phyloP scores from a whole-genome alignment of 805 yeast genomes.

The Cyberlindnera maritima region DNA sequence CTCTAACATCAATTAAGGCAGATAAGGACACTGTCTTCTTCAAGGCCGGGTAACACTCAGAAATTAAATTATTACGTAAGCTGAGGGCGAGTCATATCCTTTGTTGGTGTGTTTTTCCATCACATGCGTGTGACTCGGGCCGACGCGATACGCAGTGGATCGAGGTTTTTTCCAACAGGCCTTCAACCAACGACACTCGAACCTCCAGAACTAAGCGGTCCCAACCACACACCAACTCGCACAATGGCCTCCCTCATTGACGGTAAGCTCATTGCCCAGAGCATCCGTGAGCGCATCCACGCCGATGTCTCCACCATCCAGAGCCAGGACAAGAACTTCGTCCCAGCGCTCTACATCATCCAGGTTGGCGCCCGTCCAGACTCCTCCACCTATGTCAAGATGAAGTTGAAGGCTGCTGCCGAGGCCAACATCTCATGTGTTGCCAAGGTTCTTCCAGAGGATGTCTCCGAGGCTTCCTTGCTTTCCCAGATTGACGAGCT shows the following conservation, averaged over 20 bases:
- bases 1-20: too few species aligned
- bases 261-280: slow-evolving; percentile 57
- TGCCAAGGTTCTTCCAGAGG: slow-evolving; percentile 55
- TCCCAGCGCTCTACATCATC: slow-evolving; percentile 64
- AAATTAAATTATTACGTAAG: too few species aligned
- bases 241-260: slow-evolving; percentile 42
- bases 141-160: not conserved
- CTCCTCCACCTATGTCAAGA: slow-evolving; percentile 73
- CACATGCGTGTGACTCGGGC: not conserved
- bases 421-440: slow-evolving; percentile 65
- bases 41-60: too few species aligned
- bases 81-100: too few species aligned
- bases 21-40: too few species aligned
- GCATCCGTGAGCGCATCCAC: slow-evolving; percentile 50
- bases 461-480: slow-evolving; percentile 53
- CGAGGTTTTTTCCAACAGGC: not conserved
- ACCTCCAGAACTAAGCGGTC: not conserved
- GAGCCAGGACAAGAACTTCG: slow-evolving; percentile 41
- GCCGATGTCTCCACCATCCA: slow-evolving; percentile 47
- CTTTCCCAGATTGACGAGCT: slow-evolving; percentile 51
- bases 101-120: not conserved
- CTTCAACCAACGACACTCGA: not conserved
- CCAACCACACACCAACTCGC: not conserved
- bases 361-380: slow-evolving; percentile 80
- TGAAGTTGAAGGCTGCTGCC: slow-evolving; percentile 75